Percentiles rank a stretch among this genome's conserved stretches.
Evolutionary conservation across 306 rosid species (phyloP).

Genomic region (Prinsepia uniflora): DNA sequence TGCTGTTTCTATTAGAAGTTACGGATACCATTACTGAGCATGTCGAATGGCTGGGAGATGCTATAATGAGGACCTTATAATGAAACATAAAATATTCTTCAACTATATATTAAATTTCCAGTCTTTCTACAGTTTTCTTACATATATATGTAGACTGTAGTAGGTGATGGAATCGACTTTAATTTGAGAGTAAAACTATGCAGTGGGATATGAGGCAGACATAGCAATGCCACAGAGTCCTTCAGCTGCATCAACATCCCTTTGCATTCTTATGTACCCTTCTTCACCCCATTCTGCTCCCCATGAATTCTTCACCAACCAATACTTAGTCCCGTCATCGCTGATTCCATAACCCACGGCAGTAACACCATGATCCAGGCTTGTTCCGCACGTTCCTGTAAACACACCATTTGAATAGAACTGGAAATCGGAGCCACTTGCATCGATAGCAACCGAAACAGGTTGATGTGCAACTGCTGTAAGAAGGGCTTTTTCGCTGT

Average conservation of each 20-base stretch:
- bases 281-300: slow-evolving; percentile 43
- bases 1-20: no score
- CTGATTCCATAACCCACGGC: slow-evolving; percentile 22
- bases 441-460: slow-evolving; percentile 41
- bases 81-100: no score
- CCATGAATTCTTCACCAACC: slow-evolving; percentile 49
- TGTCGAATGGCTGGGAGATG: no score
- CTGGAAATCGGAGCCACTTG: slow-evolving; percentile 28
- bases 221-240: background rate
- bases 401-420: slow-evolving; percentile 37
- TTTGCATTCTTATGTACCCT: slow-evolving; percentile 39
- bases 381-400: slow-evolving; percentile 35
- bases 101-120: no score
- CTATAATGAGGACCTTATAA: no score
- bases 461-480: slow-evolving; percentile 35
- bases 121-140: background rate
- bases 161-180: background rate
- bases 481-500: slow-evolving; percentile 26
- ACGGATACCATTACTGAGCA: no score
- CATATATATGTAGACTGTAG: background rate
- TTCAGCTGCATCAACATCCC: slow-evolving; percentile 23
- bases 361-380: background rate
- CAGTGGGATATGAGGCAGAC: background rate
- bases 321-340: slow-evolving; percentile 34
- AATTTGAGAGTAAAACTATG: background rate